These are phyloP conservation scores for Diutina scorzettiae DNA, from an alignment of 1,139 yeast species.

Conservation along the genomic window DNA sequence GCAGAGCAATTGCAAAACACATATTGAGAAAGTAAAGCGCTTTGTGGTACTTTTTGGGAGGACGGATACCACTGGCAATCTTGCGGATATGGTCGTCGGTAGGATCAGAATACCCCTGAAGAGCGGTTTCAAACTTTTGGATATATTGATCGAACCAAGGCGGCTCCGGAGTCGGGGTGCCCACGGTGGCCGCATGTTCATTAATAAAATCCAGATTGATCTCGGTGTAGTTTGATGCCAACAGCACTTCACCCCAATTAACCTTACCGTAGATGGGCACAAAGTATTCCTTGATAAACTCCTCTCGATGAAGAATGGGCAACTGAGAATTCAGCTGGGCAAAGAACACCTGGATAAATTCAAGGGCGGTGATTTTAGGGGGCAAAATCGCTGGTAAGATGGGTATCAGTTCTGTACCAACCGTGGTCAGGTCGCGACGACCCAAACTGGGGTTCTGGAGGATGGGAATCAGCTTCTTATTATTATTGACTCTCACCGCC, in stretches of 20 bases:
- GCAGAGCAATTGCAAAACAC: slow-evolving; percentile 71
- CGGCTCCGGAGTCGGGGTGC: slow-evolving; percentile 15
- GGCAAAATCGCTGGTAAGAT: slow-evolving; percentile 47
- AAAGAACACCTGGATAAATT: slow-evolving; percentile 55
- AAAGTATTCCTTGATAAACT: slow-evolving; percentile 52
- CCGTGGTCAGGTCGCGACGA: slow-evolving; percentile 2
- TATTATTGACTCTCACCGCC: slow-evolving; percentile 10
- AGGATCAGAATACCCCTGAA: neutral
- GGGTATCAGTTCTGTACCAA: slow-evolving; percentile 8
- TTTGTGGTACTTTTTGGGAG: slow-evolving; percentile 33
- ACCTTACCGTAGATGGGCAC: slow-evolving; percentile 69
- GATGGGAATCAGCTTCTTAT: neutral
- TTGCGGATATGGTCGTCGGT: slow-evolving; percentile 5
- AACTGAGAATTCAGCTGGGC: slow-evolving; percentile 73
- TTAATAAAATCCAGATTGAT: slow-evolving; percentile 22
- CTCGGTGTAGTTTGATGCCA: slow-evolving; percentile 47
- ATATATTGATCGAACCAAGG: slow-evolving; percentile 37
- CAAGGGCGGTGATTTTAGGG: slow-evolving; percentile 57
- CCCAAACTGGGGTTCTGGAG: slow-evolving; percentile 1
- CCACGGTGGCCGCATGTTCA: slow-evolving; percentile 7
- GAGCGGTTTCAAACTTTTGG: slow-evolving; percentile 15
- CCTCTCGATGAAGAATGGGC: slow-evolving; percentile 74
- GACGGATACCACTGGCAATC: slow-evolving; percentile 9
- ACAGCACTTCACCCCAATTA: slow-evolving; percentile 33
- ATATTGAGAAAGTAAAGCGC: slow-evolving; percentile 56